A percentile compares a stretch with the other conserved stretches of the same genome.
These are phyloP conservation scores for Bromus sterilis DNA, from an alignment of 176 grass and related monocot genomes.

Conservation along the genomic window DNA sequence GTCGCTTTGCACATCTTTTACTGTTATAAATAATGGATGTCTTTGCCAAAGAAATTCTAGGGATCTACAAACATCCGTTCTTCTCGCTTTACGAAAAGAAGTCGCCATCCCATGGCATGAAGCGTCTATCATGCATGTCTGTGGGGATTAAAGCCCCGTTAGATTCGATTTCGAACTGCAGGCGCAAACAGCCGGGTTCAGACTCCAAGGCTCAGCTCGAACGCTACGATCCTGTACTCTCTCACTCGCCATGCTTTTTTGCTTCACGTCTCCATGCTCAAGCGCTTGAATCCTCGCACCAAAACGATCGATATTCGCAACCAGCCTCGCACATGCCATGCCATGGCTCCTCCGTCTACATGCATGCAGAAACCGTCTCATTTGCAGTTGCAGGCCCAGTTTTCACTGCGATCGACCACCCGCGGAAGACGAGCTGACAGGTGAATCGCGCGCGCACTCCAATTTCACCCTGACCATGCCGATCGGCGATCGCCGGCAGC, in stretches of 20 bases:
- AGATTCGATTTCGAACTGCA: conserved; percentile 25
- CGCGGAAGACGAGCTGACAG: background rate
- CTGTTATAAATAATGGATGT: no score
- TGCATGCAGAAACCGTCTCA: background rate
- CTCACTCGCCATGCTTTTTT: background rate
- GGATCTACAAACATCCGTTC: background rate
- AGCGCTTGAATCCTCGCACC: background rate
- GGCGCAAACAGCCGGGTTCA: background rate
- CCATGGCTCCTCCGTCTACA: background rate
- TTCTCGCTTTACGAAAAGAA: conserved; percentile 4
- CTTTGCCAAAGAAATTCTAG: conserved; percentile 5
- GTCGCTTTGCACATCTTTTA: conserved; percentile 3
- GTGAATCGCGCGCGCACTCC: background rate
- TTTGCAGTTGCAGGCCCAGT: background rate
- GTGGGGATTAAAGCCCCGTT: background rate
- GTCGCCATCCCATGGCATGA: background rate
- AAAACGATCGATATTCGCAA: no score
- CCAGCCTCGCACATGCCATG: background rate
- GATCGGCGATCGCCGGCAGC: background rate
- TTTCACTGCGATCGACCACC: background rate
- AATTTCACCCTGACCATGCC: background rate
- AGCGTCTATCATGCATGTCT: no score
- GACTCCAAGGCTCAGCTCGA: background rate
- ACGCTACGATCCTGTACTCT: background rate
- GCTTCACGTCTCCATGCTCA: background rate